Percentiles rank a stretch among this genome's conserved stretches.
Evolutionary conservation across 2,329 filamentous ascomycete species (phyloP).

Genomic region (Fusarium fracticaudum): DNA sequence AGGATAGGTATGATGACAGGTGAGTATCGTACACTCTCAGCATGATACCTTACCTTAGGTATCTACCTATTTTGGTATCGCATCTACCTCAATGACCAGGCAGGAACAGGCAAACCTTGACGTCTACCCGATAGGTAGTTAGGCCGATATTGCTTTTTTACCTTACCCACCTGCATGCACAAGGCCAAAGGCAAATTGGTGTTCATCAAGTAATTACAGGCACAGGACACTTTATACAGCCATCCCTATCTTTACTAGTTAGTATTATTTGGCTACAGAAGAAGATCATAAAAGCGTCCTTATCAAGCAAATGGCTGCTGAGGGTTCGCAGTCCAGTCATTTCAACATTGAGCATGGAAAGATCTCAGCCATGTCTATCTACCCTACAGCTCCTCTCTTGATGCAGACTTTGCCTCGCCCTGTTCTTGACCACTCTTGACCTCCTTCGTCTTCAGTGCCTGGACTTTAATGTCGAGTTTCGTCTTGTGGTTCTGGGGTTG

Average conservation of each 20-base stretch:
- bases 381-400: conserved; percentile 42
- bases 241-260: background rate
- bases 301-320: background rate
- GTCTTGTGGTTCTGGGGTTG: conserved; percentile 45
- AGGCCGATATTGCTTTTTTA: conserved; percentile 8
- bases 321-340: background rate
- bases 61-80: background rate
- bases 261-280: background rate
- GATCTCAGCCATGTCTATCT: background rate
- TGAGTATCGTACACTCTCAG: background rate
- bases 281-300: background rate
- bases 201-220: background rate
- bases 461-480: conserved; percentile 49
- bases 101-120: conserved; percentile 20
- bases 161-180: background rate
- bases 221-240: conserved; percentile 14
- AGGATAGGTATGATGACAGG: background rate
- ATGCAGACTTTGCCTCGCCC: conserved; percentile 5
- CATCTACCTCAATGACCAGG: background rate
- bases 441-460: conserved; percentile 46
- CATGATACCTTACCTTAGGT: background rate
- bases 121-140: background rate
- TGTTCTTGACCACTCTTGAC: conserved; percentile 10
- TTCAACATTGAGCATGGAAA: background rate
- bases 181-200: background rate